Conservation (phyloP, 148 eudicot species). For the Nepenthes gracilis region DNA sequence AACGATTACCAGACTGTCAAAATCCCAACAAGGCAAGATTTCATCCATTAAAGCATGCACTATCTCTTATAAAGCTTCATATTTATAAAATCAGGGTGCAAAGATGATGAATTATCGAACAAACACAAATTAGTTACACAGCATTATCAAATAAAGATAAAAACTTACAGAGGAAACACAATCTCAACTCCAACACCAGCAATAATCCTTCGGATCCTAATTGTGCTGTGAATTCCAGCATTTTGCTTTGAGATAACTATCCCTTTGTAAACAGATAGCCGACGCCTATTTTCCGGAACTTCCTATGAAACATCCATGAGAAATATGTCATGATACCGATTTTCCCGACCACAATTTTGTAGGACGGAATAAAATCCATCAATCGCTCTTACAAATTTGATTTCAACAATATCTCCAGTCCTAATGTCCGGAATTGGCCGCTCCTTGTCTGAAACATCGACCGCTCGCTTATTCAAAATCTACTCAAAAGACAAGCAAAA, state of each 20-base stretch:
- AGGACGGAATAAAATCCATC: no score
- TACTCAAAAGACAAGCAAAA: constrained; percentile 10
- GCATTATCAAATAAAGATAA: no score
- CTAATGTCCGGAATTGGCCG: constrained; percentile 74
- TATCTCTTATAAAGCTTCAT: no score
- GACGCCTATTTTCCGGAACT: constrained; percentile 65
- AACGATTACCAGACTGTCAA: no score
- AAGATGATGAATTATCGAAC: no score
- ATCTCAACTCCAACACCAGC: constrained; percentile 95
- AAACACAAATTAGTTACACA: no score
- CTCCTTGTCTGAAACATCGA: constrained; percentile 46
- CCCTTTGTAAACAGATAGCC: constrained; percentile 82
- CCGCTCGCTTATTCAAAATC: constrained; percentile 82
- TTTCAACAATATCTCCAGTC: constrained; percentile 72
- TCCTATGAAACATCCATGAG: constrained; percentile 26
- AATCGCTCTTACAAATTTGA: constrained; percentile 50
- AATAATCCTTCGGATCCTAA: constrained; percentile 73
- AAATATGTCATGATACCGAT: no score
- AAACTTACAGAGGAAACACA: constrained; percentile 89
- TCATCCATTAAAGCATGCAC: no score
- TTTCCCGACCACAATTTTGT: no score
- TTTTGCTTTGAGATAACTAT: constrained; percentile 82
- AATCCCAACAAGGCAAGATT: background rate
- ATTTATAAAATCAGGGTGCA: no score
- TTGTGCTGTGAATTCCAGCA: constrained; percentile 95